These are phyloP conservation scores for Plasmodium yoelii DNA, from an alignment of 169 alveolate genomes.

Conservation along the genomic window DNA sequence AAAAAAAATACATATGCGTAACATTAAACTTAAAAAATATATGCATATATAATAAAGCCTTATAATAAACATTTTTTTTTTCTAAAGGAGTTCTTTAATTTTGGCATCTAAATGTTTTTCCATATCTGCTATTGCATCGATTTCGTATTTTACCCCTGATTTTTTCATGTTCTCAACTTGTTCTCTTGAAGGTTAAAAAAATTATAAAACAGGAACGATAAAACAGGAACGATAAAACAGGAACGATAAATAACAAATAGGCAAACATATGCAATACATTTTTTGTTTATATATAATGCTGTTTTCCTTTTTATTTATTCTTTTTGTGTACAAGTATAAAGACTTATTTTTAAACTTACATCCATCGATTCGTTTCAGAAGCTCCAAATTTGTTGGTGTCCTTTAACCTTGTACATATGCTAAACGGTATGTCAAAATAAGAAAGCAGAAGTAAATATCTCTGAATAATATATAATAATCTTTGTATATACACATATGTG, in stretches of 20 bases:
- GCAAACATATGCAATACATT: no score
- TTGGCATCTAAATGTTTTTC: conserved; percentile 27
- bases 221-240: background rate
- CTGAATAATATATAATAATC: no score
- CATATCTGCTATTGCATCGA: conserved; percentile 63
- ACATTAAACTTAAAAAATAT: no score
- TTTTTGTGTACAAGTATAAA: conserved; percentile 6
- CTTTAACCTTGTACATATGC: conserved; percentile 41
- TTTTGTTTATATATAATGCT: background rate
- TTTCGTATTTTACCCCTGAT: conserved; percentile 61
- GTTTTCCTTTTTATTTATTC: background rate
- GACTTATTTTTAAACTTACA: conserved; percentile 19
- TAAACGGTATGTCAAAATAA: background rate
- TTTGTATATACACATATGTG: no score
- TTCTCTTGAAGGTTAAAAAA: conserved; percentile 23
- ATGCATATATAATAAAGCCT: background rate
- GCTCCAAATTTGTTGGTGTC: conserved; percentile 21
- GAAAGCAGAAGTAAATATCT: background rate
- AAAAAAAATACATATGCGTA: no score
- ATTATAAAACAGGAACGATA: background rate
- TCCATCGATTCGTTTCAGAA: conserved; percentile 31
- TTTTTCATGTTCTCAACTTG: conserved; percentile 49
- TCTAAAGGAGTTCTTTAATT: conserved; percentile 28
- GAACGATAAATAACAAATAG: background rate
- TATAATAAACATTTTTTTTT: no score